phyloP scores from a whole-genome alignment of 345 rosid genomes.

The Hypericum perforatum region DNA sequence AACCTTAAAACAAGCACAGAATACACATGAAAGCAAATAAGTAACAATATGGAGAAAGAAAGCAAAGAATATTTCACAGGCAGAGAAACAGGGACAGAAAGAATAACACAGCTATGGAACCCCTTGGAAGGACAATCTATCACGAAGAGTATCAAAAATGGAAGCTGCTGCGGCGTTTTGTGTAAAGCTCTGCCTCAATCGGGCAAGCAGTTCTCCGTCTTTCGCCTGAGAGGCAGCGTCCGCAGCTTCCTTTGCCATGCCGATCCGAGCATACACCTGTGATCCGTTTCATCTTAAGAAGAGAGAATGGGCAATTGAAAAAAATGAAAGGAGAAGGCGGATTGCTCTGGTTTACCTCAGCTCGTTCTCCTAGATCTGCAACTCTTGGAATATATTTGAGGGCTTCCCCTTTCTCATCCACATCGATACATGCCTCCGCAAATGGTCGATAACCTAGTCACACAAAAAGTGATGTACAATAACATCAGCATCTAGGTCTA shows the following conservation, averaged over 20 bases:
- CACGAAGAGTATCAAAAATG: slow-evolving; percentile 76
- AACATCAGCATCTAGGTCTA: too few species aligned
- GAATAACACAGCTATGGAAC: slow-evolving; percentile 27
- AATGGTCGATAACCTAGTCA: slow-evolving; percentile 77
- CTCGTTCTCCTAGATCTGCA: slow-evolving; percentile 79
- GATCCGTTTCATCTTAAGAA: neutral
- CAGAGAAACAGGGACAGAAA: neutral
- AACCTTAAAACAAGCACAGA: too few species aligned
- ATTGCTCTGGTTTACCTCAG: slow-evolving; percentile 47
- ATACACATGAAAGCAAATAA: too few species aligned
- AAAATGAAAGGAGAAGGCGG: neutral
- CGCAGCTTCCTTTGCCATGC: slow-evolving; percentile 98
- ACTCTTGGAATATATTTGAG: slow-evolving; percentile 87
- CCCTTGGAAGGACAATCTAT: slow-evolving; percentile 72
- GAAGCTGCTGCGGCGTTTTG: slow-evolving; percentile 80
- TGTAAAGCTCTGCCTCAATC: slow-evolving; percentile 68
- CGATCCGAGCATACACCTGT: slow-evolving; percentile 85
- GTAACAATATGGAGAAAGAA: too few species aligned
- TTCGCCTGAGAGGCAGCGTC: slow-evolving; percentile 93
- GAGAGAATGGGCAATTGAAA: neutral
- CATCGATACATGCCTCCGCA: slow-evolving; percentile 90
- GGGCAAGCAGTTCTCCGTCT: slow-evolving; percentile 85
- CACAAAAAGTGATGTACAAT: neutral
- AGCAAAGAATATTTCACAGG: too few species aligned
- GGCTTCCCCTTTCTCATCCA: slow-evolving; percentile 84